These are phyloP conservation scores for Brettanomyces custersianus DNA, from an alignment of 805 yeast genomes.

Conservation along the genomic window DNA sequence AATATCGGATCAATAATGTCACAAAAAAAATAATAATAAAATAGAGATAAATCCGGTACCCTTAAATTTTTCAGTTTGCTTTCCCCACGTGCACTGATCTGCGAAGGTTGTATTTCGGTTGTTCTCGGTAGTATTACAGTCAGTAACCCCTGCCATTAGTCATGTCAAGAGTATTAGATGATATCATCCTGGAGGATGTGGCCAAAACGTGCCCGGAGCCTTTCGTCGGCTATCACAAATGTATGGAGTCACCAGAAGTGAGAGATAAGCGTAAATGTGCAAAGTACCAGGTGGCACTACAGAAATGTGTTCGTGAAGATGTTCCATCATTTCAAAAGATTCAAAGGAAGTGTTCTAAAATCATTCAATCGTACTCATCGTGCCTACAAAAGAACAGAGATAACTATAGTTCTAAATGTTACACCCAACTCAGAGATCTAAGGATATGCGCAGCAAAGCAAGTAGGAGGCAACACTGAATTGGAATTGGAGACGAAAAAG, in stretches of 20 bases:
- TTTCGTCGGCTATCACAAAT: constrained; percentile 65
- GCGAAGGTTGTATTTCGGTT: too few species aligned
- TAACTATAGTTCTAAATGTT: constrained; percentile 41
- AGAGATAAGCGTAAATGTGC: constrained; percentile 41
- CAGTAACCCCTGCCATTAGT: too few species aligned
- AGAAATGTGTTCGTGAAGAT: constrained; percentile 49
- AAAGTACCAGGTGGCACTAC: constrained; percentile 45
- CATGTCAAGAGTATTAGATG: constrained; percentile 52
- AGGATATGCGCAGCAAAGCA: constrained; percentile 40
- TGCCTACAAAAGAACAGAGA: constrained; percentile 45
- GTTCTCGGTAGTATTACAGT: too few species aligned
- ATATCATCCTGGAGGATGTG: constrained; percentile 68
- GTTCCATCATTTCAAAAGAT: constrained; percentile 71
- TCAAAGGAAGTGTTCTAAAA: constrained; percentile 48
- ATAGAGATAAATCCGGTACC: too few species aligned
- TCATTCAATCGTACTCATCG: constrained; percentile 53
- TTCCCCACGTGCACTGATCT: too few species aligned
- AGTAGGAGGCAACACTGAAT: constrained; percentile 7
- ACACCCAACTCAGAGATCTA: constrained; percentile 41
- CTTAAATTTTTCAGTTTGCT: too few species aligned
- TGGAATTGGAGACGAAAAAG: not conserved
- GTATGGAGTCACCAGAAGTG: constrained; percentile 48
- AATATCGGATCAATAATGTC: too few species aligned
- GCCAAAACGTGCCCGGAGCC: constrained; percentile 69
- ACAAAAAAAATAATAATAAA: too few species aligned